phyloP scores from a whole-genome alignment of 371 early-diverging fungal species.

The Cokeromyces recurvatus region DNA sequence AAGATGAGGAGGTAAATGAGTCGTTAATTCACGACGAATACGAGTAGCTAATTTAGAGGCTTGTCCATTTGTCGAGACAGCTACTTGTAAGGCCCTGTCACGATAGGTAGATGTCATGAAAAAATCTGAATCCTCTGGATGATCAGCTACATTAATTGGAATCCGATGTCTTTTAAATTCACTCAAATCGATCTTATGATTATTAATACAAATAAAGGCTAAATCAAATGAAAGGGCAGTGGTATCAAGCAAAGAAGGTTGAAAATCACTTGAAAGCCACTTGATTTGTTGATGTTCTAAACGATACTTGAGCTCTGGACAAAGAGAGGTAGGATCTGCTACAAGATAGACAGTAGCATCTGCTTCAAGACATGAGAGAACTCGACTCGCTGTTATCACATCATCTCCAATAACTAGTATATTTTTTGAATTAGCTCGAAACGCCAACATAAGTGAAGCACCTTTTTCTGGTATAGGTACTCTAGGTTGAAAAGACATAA shows the following conservation, averaged over 20 bases:
- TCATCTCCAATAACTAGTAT: constrained; percentile 67
- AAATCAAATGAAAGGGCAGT: constrained; percentile 15
- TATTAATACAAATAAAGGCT: constrained; percentile 28
- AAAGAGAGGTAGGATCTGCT: constrained; percentile 21
- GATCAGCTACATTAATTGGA: constrained; percentile 79
- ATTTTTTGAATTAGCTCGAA: constrained; percentile 46
- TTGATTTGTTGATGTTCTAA: constrained; percentile 43
- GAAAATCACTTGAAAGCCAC: constrained; percentile 4
- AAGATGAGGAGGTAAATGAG: constrained; percentile 50
- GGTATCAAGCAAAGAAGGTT: constrained; percentile 1
- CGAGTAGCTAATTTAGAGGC: constrained; percentile 72
- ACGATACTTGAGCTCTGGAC: constrained; percentile 53
- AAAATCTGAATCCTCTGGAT: constrained; percentile 73
- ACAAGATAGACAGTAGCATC: constrained; percentile 63
- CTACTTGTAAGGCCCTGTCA: constrained; percentile 70
- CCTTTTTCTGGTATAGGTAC: constrained; percentile 48
- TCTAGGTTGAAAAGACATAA: constrained; percentile 12
- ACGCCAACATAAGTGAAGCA: constrained; percentile 69
- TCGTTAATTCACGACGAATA: constrained; percentile 56
- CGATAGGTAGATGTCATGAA: constrained; percentile 76
- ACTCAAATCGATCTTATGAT: constrained; percentile 34
- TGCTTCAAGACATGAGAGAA: constrained; percentile 64
- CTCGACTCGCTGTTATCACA: constrained; percentile 61
- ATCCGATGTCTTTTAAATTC: constrained; percentile 47
- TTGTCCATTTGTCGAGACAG: constrained; percentile 77